Percentiles rank a stretch among this genome's conserved stretches.
phyloP scores from a whole-genome alignment of 192 early-diverging fungal genomes.

The Linnemannia elongata region DNA sequence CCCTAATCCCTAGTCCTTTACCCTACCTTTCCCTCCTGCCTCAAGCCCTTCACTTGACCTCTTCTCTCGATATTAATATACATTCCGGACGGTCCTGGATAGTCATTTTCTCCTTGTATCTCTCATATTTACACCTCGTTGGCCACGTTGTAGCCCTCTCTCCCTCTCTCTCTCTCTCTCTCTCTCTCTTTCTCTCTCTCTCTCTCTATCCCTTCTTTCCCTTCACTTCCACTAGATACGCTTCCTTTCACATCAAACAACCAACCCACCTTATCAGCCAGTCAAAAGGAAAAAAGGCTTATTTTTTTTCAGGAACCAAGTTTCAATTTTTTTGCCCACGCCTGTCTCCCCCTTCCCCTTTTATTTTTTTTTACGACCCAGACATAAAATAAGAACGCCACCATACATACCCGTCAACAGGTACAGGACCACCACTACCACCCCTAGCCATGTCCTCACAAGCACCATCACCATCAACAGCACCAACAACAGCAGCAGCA shows the following conservation, averaged over 20 bases:
- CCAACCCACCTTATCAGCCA: too few species aligned
- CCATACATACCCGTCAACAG: background rate
- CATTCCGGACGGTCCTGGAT: constrained; percentile 15
- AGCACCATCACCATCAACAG: background rate
- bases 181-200: background rate
- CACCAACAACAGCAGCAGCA: constrained; percentile 1
- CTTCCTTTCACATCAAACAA: too few species aligned
- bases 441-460: background rate
- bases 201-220: too few species aligned
- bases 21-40: background rate
- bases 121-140: background rate
- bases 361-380: background rate
- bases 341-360: background rate
- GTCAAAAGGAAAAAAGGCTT: too few species aligned
- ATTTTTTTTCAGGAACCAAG: too few species aligned
- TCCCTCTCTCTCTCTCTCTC: background rate
- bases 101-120: background rate
- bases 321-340: background rate
- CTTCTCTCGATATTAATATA: background rate
- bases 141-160: constrained; percentile 6
- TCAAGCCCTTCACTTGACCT: background rate
- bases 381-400: background rate
- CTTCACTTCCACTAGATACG: background rate
- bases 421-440: too few species aligned
- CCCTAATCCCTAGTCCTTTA: background rate